A percentile compares a stretch with the other conserved stretches of the same genome.
These are phyloP conservation scores for Ganoderma leucocontextum DNA, from an alignment of 1,284 basidiomycete genomes.

Conservation along the genomic window DNA sequence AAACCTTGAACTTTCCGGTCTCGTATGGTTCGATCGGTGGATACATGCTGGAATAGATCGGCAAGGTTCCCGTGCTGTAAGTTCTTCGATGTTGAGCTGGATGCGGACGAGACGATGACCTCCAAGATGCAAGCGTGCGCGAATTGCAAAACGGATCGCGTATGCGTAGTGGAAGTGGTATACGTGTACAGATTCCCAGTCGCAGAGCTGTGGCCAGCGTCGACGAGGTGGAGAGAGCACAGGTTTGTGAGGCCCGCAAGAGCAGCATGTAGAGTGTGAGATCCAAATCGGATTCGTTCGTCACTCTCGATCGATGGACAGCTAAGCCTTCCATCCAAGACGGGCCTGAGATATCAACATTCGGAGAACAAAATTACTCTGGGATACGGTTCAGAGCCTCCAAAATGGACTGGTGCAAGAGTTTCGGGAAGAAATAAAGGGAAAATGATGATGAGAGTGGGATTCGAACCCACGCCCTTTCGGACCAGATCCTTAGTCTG, in stretches of 20 bases:
- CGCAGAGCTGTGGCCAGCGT: neutral
- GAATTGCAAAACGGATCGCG: neutral
- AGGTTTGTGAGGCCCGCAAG: neutral
- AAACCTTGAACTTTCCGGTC: conserved; percentile 75
- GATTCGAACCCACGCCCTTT: conserved; percentile 55
- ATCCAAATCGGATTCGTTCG: neutral
- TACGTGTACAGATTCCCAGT: neutral
- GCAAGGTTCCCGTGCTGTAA: conserved; percentile 4
- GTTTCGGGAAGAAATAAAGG: neutral
- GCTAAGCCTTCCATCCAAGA: neutral
- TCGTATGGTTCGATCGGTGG: conserved; percentile 63
- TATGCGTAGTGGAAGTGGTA: neutral
- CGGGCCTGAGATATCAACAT: neutral
- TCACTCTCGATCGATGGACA: neutral
- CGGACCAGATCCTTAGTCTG: conserved; percentile 71
- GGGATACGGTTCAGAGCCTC: neutral
- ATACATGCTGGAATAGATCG: conserved; percentile 33
- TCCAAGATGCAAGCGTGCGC: neutral
- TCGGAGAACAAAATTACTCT: neutral
- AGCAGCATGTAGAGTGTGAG: neutral
- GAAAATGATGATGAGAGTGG: conserved; percentile 43
- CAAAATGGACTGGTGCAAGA: neutral
- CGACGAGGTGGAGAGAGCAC: neutral
- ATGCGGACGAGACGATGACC: neutral
- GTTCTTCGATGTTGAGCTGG: neutral